Conservation (phyloP, 352 stramenopile genomes). For the Phytophthora rubi region DNA sequence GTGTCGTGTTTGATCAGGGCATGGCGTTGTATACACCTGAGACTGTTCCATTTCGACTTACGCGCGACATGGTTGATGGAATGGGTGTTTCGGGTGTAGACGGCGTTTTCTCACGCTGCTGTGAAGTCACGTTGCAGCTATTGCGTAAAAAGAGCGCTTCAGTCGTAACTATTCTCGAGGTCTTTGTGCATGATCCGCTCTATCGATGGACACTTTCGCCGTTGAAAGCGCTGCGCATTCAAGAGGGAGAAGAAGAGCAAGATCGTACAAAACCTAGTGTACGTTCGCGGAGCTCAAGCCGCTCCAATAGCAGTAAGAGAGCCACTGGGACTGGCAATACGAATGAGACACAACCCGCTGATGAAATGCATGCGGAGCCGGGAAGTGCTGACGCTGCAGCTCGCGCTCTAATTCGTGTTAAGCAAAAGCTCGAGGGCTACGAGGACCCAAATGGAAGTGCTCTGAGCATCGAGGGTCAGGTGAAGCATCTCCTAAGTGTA, state of each 20-base stretch:
- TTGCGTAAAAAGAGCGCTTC: conserved; percentile 94
- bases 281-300: conserved; percentile 25
- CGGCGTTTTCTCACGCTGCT: conserved; percentile 95
- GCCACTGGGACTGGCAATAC: conserved; percentile 14
- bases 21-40: conserved; percentile 96
- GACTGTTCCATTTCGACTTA: conserved; percentile 99
- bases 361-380: conserved; percentile 40
- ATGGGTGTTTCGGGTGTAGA: conserved; percentile 98
- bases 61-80: conserved; percentile 98
- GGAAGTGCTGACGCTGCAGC: conserved; percentile 87
- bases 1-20: conserved; percentile 99
- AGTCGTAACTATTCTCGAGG: conserved; percentile 98
- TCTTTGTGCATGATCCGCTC: conserved; percentile 99
- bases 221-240: conserved; percentile 86
- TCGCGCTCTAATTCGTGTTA: conserved; percentile 95
- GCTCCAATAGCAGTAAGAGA: conserved; percentile 25
- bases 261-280: conserved; percentile 15
- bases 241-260: conserved; percentile 57
- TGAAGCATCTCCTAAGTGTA: conserved; percentile 97
- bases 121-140: conserved; percentile 92
- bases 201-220: conserved; percentile 97
- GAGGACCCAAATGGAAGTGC: conserved; percentile 97
- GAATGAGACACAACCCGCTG: conserved; percentile 19
- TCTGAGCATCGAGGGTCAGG: conserved; percentile 97
- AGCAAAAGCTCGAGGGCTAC: conserved; percentile 98